Evolutionary conservation across 805 yeast genomes (phyloP).

Genomic region (Hanseniaspora vineae): DNA sequence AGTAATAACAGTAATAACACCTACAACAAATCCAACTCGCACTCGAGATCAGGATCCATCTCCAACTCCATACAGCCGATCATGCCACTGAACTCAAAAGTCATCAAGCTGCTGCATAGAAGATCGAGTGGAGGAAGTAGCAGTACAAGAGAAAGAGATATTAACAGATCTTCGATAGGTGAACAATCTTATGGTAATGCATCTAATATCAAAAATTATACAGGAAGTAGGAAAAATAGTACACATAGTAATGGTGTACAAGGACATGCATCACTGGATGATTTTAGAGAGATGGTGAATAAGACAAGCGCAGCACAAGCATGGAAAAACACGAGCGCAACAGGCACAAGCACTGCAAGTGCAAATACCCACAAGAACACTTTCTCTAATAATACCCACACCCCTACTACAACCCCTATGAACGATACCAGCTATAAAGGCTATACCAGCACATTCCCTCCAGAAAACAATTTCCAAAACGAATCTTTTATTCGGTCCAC

Average conservation of each 20-base stretch:
- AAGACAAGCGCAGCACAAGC: slow-evolving; percentile 1
- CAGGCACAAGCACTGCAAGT: slow-evolving; percentile 6
- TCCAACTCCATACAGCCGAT: too few relatives aligned
- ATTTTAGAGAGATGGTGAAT: slow-evolving; percentile 1
- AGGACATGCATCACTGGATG: slow-evolving; percentile 6
- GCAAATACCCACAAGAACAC: not conserved
- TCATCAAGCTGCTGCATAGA: not conserved
- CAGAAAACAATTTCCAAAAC: not conserved
- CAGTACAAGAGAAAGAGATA: not conserved
- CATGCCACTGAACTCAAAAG: slow-evolving; percentile 7
- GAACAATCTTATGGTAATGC: too few relatives aligned
- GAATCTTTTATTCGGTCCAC: not conserved
- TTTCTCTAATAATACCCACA: not conserved
- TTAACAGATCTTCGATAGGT: too few relatives aligned
- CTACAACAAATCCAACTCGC: too few relatives aligned
- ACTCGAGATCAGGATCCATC: too few relatives aligned
- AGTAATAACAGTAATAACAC: too few relatives aligned
- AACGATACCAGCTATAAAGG: not conserved
- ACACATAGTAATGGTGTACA: slow-evolving; percentile 1
- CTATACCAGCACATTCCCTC: too few relatives aligned
- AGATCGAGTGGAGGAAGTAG: not conserved
- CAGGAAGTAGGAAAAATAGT: not conserved
- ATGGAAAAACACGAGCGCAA: slow-evolving; percentile 10
- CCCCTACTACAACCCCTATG: not conserved
- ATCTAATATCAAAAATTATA: not conserved